A percentile compares a stretch with the other conserved stretches of the same genome.
Evolutionary conservation across 306 rosid species (phyloP).

Genomic region (Sechiopsis laciniata): DNA sequence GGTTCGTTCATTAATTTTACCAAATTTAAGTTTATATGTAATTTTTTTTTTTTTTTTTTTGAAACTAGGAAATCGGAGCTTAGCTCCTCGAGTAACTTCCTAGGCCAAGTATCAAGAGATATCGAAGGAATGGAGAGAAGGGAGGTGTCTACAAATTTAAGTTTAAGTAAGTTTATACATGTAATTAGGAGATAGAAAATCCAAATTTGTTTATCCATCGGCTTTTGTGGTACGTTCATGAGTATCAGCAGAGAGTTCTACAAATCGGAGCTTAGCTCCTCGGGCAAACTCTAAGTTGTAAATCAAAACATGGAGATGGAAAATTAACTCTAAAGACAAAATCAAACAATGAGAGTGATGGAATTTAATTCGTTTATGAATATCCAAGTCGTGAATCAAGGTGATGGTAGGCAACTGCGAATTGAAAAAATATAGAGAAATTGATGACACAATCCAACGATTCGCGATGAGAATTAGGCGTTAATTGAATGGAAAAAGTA

Average conservation of each 20-base stretch:
- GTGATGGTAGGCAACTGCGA: no score
- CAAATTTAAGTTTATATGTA: not conserved
- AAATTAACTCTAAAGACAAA: not conserved
- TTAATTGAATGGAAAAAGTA: not conserved
- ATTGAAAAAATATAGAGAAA: not conserved
- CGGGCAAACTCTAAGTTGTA: not conserved
- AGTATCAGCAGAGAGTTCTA: not conserved
- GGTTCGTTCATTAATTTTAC: not conserved
- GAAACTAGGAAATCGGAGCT: no score
- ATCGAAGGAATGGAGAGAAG: no score
- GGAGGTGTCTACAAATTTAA: no score
- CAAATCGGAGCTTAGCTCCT: no score
- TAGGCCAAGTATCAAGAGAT: no score
- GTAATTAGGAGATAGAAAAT: not conserved
- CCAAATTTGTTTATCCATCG: not conserved
- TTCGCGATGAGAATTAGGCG: not conserved
- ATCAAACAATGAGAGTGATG: no score
- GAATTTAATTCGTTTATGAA: no score
- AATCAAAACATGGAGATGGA: not conserved
- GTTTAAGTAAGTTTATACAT: no score
- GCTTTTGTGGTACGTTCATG: not conserved
- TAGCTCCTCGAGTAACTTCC: no score
- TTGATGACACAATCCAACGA: not conserved
- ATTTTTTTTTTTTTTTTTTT: no score
- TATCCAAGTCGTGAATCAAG: no score